These are phyloP conservation scores for Kitagawia praeruptora DNA, from an alignment of 129 eudicot genomes.

Conservation along the genomic window DNA sequence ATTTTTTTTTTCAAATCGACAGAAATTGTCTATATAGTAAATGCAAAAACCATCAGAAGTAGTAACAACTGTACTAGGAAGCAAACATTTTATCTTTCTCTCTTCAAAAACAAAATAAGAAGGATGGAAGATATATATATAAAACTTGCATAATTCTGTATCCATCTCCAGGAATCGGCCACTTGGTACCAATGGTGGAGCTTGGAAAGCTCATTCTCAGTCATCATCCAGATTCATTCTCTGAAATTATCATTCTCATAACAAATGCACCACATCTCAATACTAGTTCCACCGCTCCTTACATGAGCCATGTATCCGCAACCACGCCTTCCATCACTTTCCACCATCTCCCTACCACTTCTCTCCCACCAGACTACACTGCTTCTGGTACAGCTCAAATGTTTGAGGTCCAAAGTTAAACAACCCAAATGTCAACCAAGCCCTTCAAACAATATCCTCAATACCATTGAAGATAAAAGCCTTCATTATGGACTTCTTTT, in stretches of 20 bases:
- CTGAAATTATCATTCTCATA: slow-evolving; percentile 20
- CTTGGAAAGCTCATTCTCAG: slow-evolving; percentile 16
- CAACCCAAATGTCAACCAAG: slow-evolving; percentile 25
- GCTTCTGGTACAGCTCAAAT: slow-evolving; percentile 9
- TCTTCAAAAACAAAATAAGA: too few species aligned
- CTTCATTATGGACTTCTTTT: slow-evolving; percentile 54
- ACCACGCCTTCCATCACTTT: slow-evolving; percentile 29
- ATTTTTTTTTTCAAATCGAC: too few species aligned
- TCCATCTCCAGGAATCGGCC: slow-evolving; percentile 16
- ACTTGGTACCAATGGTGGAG: slow-evolving; percentile 27
- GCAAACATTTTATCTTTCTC: too few species aligned
- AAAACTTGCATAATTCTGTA: slow-evolving; percentile 17
- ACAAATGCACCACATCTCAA: slow-evolving; percentile 5
- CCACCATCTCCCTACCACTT: slow-evolving; percentile 26
- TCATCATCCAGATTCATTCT: slow-evolving; percentile 3
- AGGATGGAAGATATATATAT: too few species aligned
- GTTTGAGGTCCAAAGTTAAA: slow-evolving; percentile 38
- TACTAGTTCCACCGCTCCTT: slow-evolving; percentile 20
- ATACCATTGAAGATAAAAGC: slow-evolving; percentile 29
- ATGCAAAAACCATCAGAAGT: too few species aligned
- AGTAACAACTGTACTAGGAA: too few species aligned
- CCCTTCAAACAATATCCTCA: slow-evolving; percentile 35
- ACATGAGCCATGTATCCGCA: slow-evolving; percentile 17
- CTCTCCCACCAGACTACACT: slow-evolving; percentile 24
- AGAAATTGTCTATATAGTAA: too few species aligned